Evolutionary conservation across 371 early-diverging fungal species (phyloP), one percentile per base, ranked within the genome.

Genomic region (Zopfochytrium polystomum): DNA sequence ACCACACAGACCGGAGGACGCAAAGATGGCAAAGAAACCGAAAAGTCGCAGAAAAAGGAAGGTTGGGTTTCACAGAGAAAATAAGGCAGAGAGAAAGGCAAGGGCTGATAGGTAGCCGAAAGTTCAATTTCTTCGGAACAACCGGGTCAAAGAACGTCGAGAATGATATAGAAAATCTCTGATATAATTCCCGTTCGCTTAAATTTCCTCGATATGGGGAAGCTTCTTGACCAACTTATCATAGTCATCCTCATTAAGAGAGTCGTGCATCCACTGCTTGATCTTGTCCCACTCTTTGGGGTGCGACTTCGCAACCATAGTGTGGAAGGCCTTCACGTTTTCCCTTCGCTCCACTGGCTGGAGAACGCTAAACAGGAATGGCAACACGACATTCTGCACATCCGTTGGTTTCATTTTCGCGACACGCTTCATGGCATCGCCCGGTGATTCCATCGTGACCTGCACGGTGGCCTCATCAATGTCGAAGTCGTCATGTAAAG

Each of bases 231-330:
- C 22, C 48, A 47, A 22, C 48, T 47, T 15, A 7, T 47, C 48
- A 22, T 47, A 47, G 25, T 47, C 48, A 9, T 47, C 48, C 15
- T 47, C 48, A 9, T 9, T 7, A 7, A 47, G 22, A 7, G 48
- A 47, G 25, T 47, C 48, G 13, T 22, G 15, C 13, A 47, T 22
- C 48, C 48, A 47, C 48, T 13, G 9, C 48, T 47, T 47, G 20
- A 47, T 9, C 48, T 22, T 47, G 7, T 15, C 25, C 48, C 48
- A 47, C 25, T 47, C 48, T 7, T 47, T 22, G 7, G 48, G 48
- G 25, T 47, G 22, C 48, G 22, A 13, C 15, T 47, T 7, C 25
- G 20, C 48, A 22, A 47, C 48, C 48, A 47, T 47, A 9, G 15
- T 7, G 9, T 47, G 48, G 48, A 47, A 47, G 7, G 20, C 22